phyloP scores from a whole-genome alignment of 2,329 filamentous ascomycete species.

The Hyphodiscus sp. region DNA sequence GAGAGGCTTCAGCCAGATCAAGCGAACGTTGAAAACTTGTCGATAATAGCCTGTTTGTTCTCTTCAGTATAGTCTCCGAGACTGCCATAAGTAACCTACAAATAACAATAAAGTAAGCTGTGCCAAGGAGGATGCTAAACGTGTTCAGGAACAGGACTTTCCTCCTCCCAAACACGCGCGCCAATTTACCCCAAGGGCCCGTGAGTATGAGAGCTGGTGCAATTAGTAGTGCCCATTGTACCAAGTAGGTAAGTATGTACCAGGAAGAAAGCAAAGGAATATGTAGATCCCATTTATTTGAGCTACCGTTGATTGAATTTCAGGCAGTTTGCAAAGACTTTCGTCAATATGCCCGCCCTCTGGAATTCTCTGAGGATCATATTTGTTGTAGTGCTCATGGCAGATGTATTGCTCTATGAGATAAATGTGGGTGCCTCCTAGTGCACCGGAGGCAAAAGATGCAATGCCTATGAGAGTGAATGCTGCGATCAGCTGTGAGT shows the following conservation, averaged over 20 bases:
- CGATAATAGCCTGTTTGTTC: slow-evolving; percentile 12
- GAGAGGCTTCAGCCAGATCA: slow-evolving; percentile 12
- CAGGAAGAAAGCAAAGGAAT: slow-evolving; percentile 7
- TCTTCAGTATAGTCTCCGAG: too few relatives aligned
- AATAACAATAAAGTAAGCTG: slow-evolving; percentile 7
- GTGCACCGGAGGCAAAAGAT: neutral
- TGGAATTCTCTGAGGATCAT: slow-evolving; percentile 2
- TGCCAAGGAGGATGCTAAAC: neutral
- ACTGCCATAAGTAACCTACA: slow-evolving; percentile 4
- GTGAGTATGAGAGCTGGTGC: slow-evolving; percentile 11
- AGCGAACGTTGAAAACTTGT: slow-evolving; percentile 12
- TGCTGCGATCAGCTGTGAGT: too few relatives aligned
- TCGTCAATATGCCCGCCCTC: slow-evolving; percentile 9
- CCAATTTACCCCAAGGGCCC: slow-evolving; percentile 10
- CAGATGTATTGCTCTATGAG: slow-evolving; percentile 14
- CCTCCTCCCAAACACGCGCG: slow-evolving; percentile 10
- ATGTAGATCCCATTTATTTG: slow-evolving; percentile 11
- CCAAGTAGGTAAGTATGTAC: slow-evolving; percentile 2
- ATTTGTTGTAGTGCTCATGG: slow-evolving; percentile 7
- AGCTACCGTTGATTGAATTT: slow-evolving; percentile 10
- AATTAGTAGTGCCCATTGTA: neutral
- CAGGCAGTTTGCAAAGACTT: slow-evolving; percentile 11
- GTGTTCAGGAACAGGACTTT: slow-evolving; percentile 10
- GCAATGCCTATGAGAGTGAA: too few relatives aligned
- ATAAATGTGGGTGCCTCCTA: slow-evolving; percentile 12